Conservation (phyloP, 805 yeast species). For the Brettanomyces anomalus region DNA sequence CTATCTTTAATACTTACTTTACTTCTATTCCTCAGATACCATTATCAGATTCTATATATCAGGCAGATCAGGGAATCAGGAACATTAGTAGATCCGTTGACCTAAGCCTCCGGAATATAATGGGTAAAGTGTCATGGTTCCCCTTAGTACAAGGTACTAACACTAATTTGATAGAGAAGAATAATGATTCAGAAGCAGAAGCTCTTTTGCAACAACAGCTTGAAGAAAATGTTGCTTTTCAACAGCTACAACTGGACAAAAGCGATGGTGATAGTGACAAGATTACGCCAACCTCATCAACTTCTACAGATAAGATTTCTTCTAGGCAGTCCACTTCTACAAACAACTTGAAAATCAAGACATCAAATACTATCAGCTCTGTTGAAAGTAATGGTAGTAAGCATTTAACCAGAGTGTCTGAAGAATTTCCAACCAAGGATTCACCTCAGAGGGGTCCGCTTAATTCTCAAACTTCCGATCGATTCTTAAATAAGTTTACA, state of each 20-base stretch:
- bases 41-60: slow-evolving; percentile 15
- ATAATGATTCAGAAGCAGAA: slow-evolving; percentile 1
- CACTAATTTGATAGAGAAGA: slow-evolving; percentile 7
- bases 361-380: neutral
- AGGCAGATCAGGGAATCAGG: slow-evolving; percentile 28
- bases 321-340: neutral
- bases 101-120: slow-evolving; percentile 23
- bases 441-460: too few relatives aligned
- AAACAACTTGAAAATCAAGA: neutral
- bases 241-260: slow-evolving; percentile 4
- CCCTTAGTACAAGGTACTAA: too few relatives aligned
- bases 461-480: slow-evolving; percentile 8
- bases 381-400: neutral
- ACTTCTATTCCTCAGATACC: slow-evolving; percentile 8
- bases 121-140: slow-evolving; percentile 25
- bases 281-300: slow-evolving; percentile 23
- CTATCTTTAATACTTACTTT: slow-evolving; percentile 2
- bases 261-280: slow-evolving; percentile 8
- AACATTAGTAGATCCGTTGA: slow-evolving; percentile 28
- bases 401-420: too few relatives aligned
- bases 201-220: slow-evolving; percentile 14
- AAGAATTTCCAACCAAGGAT: too few relatives aligned
- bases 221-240: slow-evolving; percentile 22
- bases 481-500: slow-evolving; percentile 21
- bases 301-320: neutral